Evolutionary conservation across 2,329 filamentous ascomycete species (phyloP), one percentile per base, ranked within the genome.

Genomic region (Fusarium aywerte): DNA sequence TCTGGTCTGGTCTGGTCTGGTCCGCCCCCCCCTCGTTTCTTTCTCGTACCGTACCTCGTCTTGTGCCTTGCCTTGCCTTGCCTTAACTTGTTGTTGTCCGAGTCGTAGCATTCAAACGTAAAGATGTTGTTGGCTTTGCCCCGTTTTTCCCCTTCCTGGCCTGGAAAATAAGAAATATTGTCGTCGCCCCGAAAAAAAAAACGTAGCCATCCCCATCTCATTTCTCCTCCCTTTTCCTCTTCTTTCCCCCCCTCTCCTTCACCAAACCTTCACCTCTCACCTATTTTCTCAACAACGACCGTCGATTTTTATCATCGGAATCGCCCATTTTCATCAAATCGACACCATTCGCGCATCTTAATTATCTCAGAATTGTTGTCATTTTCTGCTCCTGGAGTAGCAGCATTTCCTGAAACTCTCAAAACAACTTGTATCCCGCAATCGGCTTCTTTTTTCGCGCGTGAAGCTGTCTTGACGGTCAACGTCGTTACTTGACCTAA

Each of bases 171-270:
- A 80, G 79, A 78, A 79, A 79, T 77, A 71, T 77, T 78, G 76
- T 77, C 77, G 67, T 72, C 72, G 76, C 75, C 76, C 79, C 59
- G 69, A 80, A 83, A 73, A 81, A 55, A 55, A 83, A 82, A 82
- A 79, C 77, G 80, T 81, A 83, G 80, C 80, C 81, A 83, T 85
- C 82, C 81, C 82, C 81, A 79, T 78, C 68, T 71, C 71, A 65
- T 71, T 62, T 71, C 59, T 67, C 68, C 62, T 71, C 65, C 69
- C 62, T 58, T 67, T 70, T 73, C 66, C 40, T 58, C 52, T 62
- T 59, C 62, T 45, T 59, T 63, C 44, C 64, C 65, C 62, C 63
- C 58, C 64, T 58, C 65, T 66, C 65, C 51, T 60, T 68, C 60
- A 62, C 60, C 58, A 70, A 69, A 68, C 71, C 63, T 71, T 63